Percentiles rank a stretch among this genome's conserved stretches.
phyloP scores from a whole-genome alignment of 2,329 filamentous ascomycete genomes.

The Rhinocladiella similis region DNA sequence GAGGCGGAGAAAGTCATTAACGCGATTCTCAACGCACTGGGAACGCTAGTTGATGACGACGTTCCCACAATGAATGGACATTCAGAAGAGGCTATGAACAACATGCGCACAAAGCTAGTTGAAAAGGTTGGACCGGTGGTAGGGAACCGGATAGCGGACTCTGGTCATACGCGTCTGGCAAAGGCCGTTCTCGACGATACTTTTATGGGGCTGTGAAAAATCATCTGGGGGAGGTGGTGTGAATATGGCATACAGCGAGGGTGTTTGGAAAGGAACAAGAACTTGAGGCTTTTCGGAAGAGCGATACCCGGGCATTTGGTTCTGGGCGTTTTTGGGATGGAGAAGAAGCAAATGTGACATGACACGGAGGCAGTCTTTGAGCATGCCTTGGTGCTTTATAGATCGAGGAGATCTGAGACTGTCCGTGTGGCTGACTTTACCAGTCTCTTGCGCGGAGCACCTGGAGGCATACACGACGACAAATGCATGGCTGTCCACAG shows the following conservation, averaged over 20 bases:
- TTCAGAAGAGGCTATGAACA: constrained; percentile 37
- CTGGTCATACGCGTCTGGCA: constrained; percentile 41
- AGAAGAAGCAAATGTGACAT: no score
- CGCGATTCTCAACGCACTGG: constrained; percentile 58
- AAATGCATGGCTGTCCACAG: no score
- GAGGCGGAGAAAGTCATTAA: constrained; percentile 63
- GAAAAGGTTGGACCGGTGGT: constrained; percentile 45
- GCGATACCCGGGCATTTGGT: no score
- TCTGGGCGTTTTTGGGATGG: no score
- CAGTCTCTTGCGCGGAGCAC: no score
- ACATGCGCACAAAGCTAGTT: constrained; percentile 45
- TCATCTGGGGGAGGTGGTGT: neutral
- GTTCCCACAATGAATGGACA: constrained; percentile 41
- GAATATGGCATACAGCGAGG: neutral
- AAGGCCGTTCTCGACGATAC: constrained; percentile 37
- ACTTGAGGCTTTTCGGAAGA: no score
- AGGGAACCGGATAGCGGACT: constrained; percentile 42
- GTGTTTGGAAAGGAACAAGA: neutral
- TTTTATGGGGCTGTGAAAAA: constrained; percentile 15
- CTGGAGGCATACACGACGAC: no score
- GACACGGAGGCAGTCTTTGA: no score
- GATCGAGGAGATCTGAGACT: no score
- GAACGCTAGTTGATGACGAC: constrained; percentile 52
- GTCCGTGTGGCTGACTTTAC: no score
- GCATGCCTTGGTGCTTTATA: no score